Base-by-base conservation (phyloP, 176 grass and related monocot genomes). In the Sorghum bicolor region DNA sequence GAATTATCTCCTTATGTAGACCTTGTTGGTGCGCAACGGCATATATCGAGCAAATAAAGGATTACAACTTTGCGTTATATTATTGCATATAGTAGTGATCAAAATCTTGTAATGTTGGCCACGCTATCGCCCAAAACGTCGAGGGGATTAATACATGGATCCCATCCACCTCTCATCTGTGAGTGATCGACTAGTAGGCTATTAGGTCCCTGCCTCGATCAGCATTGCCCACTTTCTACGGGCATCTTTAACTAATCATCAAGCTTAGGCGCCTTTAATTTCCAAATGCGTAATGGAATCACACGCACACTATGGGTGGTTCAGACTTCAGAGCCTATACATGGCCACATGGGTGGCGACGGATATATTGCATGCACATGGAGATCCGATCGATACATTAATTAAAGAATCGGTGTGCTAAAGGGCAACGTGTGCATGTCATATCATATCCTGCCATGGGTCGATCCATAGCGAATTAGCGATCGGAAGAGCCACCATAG, bases 251-350 rank as follows among this genome's bases (percentile, higher is more conserved):
- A 26, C 4, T 34, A 63, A 69, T 62, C 25, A 78, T 39, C 38
- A 70, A 70, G 34, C 45, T 5, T 31, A 32, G 47, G 78, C 25
- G 26, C 38, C 26, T 33, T 64, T 53, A 29, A 29, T 52, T 8
- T 48, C 11, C 32, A 33, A 29, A 48, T 45, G 50, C 44, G 41
- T 66, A 66, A 68, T 84, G 87, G 68, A 67, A 74, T 88, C 58
- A 68, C 40, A 75, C 78, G 70, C 78, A 64, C 67, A 36, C 70
- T 36, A 8, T 37, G 38, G 72, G 63, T 76, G 62, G 62, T 44
- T 82, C 78, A 28, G 22, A 81, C 20, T 55, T 55, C 7, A 8
- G 17, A 14, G n/a, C 6, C 60, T 38, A 8, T 38, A 14, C 32
- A 7, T 37, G 70, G 37, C 36, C 36, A 40, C 69, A 60, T 30